Percentiles rank a stretch among this genome's conserved stretches.
Conservation (phyloP, 2,329 filamentous ascomycete genomes). For the Xylaria arbuscula region DNA sequence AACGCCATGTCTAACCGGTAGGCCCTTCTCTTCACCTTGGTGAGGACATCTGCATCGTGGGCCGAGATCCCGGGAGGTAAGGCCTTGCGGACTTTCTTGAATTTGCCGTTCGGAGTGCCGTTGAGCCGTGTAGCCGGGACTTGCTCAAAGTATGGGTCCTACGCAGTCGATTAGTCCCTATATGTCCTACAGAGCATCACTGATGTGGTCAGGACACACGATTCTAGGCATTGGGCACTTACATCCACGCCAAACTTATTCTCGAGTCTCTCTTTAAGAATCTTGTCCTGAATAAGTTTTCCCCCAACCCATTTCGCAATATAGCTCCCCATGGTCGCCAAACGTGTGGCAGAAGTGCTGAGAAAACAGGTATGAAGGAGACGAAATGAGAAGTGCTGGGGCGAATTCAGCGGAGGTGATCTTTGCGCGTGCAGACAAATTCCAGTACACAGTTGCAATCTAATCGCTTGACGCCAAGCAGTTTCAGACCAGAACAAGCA, state of each 20-base stretch:
- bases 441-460: constrained; percentile 4
- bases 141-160: constrained; percentile 93
- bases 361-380: neutral
- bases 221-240: constrained; percentile 1
- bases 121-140: constrained; percentile 78
- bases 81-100: constrained; percentile 86
- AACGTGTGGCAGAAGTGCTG: constrained; percentile 3
- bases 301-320: constrained; percentile 38
- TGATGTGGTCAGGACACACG: neutral
- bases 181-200: neutral
- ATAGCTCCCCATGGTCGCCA: constrained; percentile 28
- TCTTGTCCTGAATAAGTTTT: constrained; percentile 39
- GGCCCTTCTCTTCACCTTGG: constrained; percentile 84
- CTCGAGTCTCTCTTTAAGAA: constrained; percentile 39
- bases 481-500: constrained; percentile 20
- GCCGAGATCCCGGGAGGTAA: constrained; percentile 83
- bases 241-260: constrained; percentile 38
- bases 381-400: neutral
- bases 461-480: constrained; percentile 17
- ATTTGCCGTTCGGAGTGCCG: constrained; percentile 73
- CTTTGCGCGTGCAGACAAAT: neutral
- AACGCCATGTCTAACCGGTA: constrained; percentile 87
- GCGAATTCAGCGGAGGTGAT: neutral
- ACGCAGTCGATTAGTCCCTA: constrained; percentile 49
- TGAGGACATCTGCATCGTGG: constrained; percentile 84